Evolutionary conservation across 257 asterid genomes (phyloP).

Genomic region (Petrea volubilis): DNA sequence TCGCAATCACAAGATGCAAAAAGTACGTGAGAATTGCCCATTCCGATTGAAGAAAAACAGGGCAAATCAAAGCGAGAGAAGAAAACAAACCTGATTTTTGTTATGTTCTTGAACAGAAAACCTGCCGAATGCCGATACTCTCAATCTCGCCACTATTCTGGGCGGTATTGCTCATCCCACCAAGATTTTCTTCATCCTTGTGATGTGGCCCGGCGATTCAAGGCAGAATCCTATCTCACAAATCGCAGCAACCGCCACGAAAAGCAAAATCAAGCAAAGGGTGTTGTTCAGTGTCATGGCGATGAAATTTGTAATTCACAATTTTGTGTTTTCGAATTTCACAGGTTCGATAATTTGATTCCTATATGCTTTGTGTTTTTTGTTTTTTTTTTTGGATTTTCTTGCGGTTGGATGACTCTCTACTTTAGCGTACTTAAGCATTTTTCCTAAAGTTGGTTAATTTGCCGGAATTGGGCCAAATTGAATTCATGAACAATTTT

Average conservation of each 20-base stretch:
- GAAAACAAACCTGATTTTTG: conserved; percentile 34
- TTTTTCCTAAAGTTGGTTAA: too few species aligned
- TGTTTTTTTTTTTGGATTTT: too few species aligned
- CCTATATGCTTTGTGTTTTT: too few species aligned
- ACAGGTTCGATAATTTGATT: too few species aligned
- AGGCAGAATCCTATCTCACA: conserved; percentile 25
- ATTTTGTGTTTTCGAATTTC: too few species aligned
- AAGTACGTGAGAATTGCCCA: too few species aligned
- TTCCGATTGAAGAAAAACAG: not conserved
- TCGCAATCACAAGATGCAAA: too few species aligned
- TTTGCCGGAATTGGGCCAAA: too few species aligned
- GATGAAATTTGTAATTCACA: too few species aligned
- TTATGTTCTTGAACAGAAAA: conserved; percentile 55
- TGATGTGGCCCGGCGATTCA: conserved; percentile 14
- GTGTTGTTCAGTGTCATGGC: conserved; percentile 17
- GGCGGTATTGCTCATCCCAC: conserved; percentile 34
- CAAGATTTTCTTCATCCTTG: conserved; percentile 32
- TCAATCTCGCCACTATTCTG: conserved; percentile 38
- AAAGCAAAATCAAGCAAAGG: conserved; percentile 18
- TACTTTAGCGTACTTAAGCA: too few species aligned
- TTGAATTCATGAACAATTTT: too few species aligned
- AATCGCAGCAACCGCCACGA: conserved; percentile 11
- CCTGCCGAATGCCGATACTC: conserved; percentile 43
- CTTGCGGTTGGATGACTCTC: too few species aligned
- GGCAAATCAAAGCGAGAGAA: not conserved